Evolutionary conservation across 163 green algal species (phyloP).

Genomic region (Scenedesmus sp.): DNA sequence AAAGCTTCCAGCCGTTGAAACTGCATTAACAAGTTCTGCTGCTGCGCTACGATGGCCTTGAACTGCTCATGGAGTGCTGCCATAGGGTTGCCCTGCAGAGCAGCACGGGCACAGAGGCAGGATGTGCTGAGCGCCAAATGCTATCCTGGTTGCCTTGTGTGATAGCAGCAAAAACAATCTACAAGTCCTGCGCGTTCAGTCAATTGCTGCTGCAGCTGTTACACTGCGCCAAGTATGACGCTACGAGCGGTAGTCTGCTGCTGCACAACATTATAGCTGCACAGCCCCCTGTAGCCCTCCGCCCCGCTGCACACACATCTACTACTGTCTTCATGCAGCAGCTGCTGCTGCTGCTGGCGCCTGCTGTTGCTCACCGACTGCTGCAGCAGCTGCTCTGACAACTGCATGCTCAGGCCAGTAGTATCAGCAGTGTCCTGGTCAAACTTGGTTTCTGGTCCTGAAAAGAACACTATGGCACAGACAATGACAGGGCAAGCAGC

Average conservation of each 20-base stretch:
- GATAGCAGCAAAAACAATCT: neutral
- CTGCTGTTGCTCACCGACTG: constrained; percentile 27
- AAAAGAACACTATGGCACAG: neutral
- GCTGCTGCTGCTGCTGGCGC: neutral
- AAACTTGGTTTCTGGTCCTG: neutral
- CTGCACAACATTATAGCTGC: too few species aligned
- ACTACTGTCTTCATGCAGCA: neutral
- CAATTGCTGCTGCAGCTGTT: neutral
- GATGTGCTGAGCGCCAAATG: neutral
- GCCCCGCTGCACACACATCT: neutral
- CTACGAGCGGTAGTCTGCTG: neutral
- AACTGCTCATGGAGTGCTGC: constrained; percentile 50
- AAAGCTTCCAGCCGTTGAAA: constrained; percentile 47
- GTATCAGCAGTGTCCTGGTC: constrained; percentile 20
- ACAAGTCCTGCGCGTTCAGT: neutral
- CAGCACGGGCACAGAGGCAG: neutral
- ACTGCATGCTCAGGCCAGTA: constrained; percentile 36
- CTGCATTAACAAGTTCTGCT: constrained; percentile 45
- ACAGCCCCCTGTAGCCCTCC: neutral
- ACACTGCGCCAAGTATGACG: too few species aligned
- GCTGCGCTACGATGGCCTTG: constrained; percentile 38
- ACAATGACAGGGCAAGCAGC: neutral
- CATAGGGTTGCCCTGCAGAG: constrained; percentile 47
- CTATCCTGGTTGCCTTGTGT: too few species aligned
- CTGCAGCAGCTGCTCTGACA: constrained; percentile 49